Evolutionary conservation across 441 rosid genomes (phyloP).

Genomic region (Populus trichocarpa): DNA sequence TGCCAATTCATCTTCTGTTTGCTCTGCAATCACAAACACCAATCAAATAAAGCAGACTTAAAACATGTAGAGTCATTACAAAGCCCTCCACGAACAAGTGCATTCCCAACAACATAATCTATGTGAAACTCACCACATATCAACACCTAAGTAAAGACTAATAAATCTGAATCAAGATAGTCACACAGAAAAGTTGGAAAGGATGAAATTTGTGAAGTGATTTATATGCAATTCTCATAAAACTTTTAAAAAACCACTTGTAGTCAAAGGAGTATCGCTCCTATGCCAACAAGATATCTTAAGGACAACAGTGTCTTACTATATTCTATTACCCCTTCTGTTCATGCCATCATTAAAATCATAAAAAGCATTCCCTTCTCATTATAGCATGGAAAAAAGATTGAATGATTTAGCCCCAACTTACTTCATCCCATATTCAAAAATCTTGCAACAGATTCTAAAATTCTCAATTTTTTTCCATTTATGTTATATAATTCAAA

Average conservation of each 20-base stretch:
- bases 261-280: neutral
- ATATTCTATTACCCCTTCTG: neutral
- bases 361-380: neutral
- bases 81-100: neutral
- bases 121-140: neutral
- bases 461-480: neutral
- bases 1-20: conserved; percentile 51
- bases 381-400: neutral
- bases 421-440: neutral
- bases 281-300: neutral
- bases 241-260: no score
- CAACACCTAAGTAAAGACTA: neutral
- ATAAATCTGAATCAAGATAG: neutral
- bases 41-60: neutral
- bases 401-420: neutral
- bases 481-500: no score
- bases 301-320: neutral
- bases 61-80: neutral
- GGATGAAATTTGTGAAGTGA: no score
- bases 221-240: neutral
- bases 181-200: neutral
- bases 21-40: conserved; percentile 38
- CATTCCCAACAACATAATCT: neutral
- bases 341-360: neutral
- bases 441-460: neutral